Evolutionary conservation across 1,284 basidiomycete genomes (phyloP).

Genomic region (Ustilago curta): DNA sequence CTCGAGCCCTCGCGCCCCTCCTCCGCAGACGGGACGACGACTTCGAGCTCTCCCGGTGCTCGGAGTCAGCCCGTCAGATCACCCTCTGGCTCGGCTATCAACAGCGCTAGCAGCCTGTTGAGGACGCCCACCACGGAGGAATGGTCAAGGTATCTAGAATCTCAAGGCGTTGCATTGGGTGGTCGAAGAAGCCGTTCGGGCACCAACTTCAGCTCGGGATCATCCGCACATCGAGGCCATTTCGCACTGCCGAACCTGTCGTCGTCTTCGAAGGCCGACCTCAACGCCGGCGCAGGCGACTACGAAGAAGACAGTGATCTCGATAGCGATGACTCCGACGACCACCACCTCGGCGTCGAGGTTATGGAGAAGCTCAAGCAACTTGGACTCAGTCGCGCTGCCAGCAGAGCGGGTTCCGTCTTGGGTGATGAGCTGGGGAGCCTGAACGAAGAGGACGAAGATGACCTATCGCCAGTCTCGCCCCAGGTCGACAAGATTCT

Average conservation of each 20-base stretch:
- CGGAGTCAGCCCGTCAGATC: conserved; percentile 22
- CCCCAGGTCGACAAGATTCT: conserved; percentile 32
- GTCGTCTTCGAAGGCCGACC: conserved; percentile 17
- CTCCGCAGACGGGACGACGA: conserved; percentile 18
- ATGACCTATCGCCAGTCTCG: conserved; percentile 41
- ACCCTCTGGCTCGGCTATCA: conserved; percentile 32
- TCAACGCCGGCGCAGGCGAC: conserved; percentile 17
- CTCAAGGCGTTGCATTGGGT: conserved; percentile 50
- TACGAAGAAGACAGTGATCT: conserved; percentile 35
- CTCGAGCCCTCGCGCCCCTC: conserved; percentile 8
- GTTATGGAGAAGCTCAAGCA: conserved; percentile 51
- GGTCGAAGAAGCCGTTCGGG: conserved; percentile 37
- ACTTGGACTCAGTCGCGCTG: conserved; percentile 45
- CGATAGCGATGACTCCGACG: conserved; percentile 49
- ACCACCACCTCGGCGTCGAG: conserved; percentile 39
- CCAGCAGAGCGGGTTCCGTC: conserved; percentile 55
- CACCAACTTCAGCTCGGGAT: conserved; percentile 38
- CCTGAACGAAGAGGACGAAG: conserved; percentile 55
- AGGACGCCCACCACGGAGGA: conserved; percentile 65
- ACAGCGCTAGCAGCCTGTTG: conserved; percentile 36
- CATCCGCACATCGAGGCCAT: conserved; percentile 39
- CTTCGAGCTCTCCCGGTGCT: conserved; percentile 5
- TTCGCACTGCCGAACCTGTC: conserved; percentile 21
- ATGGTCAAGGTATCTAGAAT: conserved; percentile 62
- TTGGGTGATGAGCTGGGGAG: conserved; percentile 47